A percentile compares a stretch with the other conserved stretches of the same genome.
phyloP scores from a whole-genome alignment of 208 protist genomes.

The Herpetomonas samuelpessoai region DNA sequence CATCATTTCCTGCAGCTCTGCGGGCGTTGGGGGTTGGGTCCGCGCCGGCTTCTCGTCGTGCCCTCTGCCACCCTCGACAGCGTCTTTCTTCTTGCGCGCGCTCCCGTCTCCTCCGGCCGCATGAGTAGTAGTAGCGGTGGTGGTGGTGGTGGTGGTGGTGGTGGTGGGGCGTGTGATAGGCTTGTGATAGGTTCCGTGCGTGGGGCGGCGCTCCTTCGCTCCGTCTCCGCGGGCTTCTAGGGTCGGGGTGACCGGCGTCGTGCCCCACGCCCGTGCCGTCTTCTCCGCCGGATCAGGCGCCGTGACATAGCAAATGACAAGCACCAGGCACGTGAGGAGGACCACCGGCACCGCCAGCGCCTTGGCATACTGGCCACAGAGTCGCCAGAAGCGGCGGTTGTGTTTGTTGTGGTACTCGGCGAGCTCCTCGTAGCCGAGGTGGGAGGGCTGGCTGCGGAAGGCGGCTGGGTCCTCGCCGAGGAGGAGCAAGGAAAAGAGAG shows the following conservation, averaged over 20 bases:
- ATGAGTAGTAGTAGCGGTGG: too few species aligned
- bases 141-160: not conserved
- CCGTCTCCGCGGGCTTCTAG: not conserved
- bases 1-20: conserved; percentile 1
- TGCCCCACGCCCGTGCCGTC: not conserved
- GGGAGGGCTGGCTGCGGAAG: conserved; percentile 34
- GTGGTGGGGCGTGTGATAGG: too few species aligned
- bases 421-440: conserved; percentile 66
- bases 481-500: conserved; percentile 37
- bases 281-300: not conserved
- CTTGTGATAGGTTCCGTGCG: not conserved
- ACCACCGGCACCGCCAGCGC: conserved; percentile 39
- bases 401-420: conserved; percentile 21
- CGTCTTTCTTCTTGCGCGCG: too few species aligned
- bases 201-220: too few species aligned
- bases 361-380: not conserved
- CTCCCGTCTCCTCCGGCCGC: too few species aligned
- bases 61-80: conserved; percentile 14
- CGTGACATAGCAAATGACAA: conserved; percentile 15
- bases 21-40: not conserved
- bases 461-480: conserved; percentile 47
- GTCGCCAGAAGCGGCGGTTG: conserved; percentile 12
- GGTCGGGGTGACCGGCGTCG: not conserved
- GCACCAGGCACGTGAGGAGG: conserved; percentile 22
- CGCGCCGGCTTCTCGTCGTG: conserved; percentile 8